A percentile compares a stretch with the other conserved stretches of the same genome.
Evolutionary conservation across 371 early-diverging fungal species (phyloP).

Genomic region (Homolaphlyctis polyrhiza): DNA sequence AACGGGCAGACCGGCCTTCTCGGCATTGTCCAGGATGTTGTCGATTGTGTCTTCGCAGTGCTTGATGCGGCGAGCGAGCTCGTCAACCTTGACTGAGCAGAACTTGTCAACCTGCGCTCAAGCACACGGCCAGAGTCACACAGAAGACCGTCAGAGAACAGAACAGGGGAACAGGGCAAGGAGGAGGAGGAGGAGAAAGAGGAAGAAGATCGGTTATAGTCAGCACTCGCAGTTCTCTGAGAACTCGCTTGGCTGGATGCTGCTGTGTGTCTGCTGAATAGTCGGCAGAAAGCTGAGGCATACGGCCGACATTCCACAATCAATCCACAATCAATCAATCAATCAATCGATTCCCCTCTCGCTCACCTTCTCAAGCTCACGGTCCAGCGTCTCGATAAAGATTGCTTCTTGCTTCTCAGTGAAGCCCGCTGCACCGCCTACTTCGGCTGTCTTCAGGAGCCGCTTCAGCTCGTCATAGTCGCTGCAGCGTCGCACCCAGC

Average conservation of each 20-base stretch:
- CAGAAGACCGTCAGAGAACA: too few species aligned
- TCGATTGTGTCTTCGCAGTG: slow-evolving; percentile 66
- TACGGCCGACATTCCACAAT: background rate
- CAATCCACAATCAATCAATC: background rate
- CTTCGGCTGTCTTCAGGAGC: slow-evolving; percentile 68
- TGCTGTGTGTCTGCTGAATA: too few species aligned
- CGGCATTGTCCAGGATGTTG: slow-evolving; percentile 56
- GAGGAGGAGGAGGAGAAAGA: too few species aligned
- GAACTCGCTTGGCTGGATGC: too few species aligned
- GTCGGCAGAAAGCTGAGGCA: background rate
- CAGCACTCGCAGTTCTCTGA: too few species aligned
- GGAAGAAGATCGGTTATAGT: too few species aligned
- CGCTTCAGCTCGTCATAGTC: slow-evolving; percentile 88
- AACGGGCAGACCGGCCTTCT: slow-evolving; percentile 37
- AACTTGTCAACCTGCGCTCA: slow-evolving; percentile 86
- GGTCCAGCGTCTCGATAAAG: slow-evolving; percentile 81
- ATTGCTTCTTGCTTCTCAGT: slow-evolving; percentile 78
- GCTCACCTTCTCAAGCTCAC: slow-evolving; percentile 85
- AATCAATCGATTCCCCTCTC: background rate
- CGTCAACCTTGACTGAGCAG: slow-evolving; percentile 83
- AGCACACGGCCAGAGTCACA: too few species aligned
- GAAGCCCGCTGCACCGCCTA: slow-evolving; percentile 56
- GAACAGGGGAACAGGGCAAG: too few species aligned
- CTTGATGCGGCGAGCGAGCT: slow-evolving; percentile 76
- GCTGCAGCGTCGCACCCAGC: slow-evolving; percentile 10